Evolutionary conservation across 139 green algal species (phyloP).

Genomic region (Ettlia oleoabundans): DNA sequence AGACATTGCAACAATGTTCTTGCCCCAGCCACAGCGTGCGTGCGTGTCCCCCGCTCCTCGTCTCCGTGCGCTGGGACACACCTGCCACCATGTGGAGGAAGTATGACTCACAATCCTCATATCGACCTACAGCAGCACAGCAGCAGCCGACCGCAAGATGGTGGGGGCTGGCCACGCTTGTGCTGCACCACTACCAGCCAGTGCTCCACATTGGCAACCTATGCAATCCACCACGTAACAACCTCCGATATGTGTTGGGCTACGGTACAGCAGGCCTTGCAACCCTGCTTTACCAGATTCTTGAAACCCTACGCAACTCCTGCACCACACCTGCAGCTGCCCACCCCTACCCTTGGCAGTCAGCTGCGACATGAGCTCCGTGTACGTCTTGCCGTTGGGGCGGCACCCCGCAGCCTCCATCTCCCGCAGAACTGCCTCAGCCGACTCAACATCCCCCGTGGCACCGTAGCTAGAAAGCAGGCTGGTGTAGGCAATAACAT

Average conservation of each 20-base stretch:
- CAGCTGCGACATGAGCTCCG: constrained; percentile 78
- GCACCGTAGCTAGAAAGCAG: constrained; percentile 68
- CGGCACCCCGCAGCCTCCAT: neutral
- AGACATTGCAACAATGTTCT: too few species aligned
- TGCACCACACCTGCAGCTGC: too few species aligned
- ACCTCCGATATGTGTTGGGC: too few species aligned
- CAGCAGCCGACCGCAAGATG: neutral
- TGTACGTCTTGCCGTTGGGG: constrained; percentile 77
- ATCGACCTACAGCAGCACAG: constrained; percentile 10
- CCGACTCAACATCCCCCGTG: constrained; percentile 9
- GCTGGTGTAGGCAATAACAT: constrained; percentile 74
- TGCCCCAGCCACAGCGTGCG: too few species aligned
- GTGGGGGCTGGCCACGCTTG: too few species aligned
- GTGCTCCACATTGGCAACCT: too few species aligned
- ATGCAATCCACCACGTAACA: too few species aligned
- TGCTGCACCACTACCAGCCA: neutral
- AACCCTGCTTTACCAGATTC: too few species aligned
- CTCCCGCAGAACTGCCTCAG: constrained; percentile 26
- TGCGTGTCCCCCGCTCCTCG: too few species aligned
- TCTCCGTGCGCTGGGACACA: too few species aligned
- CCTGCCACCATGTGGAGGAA: constrained; percentile 7
- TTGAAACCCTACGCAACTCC: too few species aligned
- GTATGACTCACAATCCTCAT: constrained; percentile 18
- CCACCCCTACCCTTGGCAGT: neutral
- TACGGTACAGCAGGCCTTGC: too few species aligned